Evolutionary conservation across 1,284 basidiomycete genomes (phyloP), one percentile per base, ranked within the genome.

Genomic region (Ceratobasidium theobromae): DNA sequence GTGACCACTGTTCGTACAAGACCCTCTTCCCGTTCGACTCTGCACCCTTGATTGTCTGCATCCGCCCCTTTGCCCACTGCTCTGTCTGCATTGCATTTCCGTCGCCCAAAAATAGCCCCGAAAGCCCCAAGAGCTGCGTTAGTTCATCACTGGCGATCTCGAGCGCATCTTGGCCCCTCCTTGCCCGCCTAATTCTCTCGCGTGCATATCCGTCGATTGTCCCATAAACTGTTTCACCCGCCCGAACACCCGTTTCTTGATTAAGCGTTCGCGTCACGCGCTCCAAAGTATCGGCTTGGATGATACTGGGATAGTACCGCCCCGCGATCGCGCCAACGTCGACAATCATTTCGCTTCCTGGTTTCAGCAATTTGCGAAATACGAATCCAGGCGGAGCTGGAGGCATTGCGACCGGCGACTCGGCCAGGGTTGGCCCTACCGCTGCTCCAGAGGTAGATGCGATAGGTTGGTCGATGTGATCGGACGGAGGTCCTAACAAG

Each of bases 291-390:
- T 49, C 46, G n/a, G 77, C 6, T 79, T 76, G 4, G 9, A 60
- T 18, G 16, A 60, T 33, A 8, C 30, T 30, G 32, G 89, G 86
- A 73, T 91, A 91, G 74, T 91, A 91, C 60, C 89, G 80, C 32
- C 89, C 89, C 41, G 83, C 82, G 66, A 91, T 80, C 64, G 89
- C 76, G 25, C 83, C 82, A 33, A 91, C 78, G 3, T 86, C 85
- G 9, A 90, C 70, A 21, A 87, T 80, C 25, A 80, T 83, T 75
- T 91, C 88, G 70, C 83, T 76, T 0, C 82, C 86, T n/a, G 82
- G 78, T 0, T 77, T 72, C 11, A 89, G 77, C 65, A 91, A 87
- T 0, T 83, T 79, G n/a, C 87, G 82, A 76, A 90, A 90, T 69
- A 79, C 81, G 75, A 80, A 89, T 1, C 86, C 85, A 23, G 74